phyloP scores from a whole-genome alignment of 2,329 filamentous ascomycete genomes.

The Penicillium sp. region DNA sequence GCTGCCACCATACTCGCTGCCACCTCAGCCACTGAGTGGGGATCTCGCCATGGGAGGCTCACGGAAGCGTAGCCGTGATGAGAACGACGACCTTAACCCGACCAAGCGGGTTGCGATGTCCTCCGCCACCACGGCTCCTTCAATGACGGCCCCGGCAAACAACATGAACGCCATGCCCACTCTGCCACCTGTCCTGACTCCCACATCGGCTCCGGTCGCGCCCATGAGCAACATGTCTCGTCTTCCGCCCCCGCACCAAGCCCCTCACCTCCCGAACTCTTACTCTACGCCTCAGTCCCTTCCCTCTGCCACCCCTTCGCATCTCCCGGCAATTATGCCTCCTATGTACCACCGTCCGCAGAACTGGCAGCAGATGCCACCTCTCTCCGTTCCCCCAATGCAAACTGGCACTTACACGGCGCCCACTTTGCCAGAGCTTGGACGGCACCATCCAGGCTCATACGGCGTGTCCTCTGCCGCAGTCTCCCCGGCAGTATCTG shows the following conservation, averaged over 20 bases:
- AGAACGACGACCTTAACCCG: conserved; percentile 56
- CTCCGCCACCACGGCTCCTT: conserved; percentile 21
- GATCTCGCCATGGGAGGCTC: conserved; percentile 23
- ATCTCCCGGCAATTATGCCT: conserved; percentile 72
- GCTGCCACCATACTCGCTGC: conserved; percentile 24
- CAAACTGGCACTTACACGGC: conserved; percentile 32
- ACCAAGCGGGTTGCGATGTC: conserved; percentile 51
- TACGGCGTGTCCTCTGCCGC: conserved; percentile 55
- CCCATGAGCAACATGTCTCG: conserved; percentile 49
- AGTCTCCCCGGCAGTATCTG: conserved; percentile 69
- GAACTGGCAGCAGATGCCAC: conserved; percentile 50
- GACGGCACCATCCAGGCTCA: conserved; percentile 51
- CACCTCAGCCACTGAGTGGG: conserved; percentile 21
- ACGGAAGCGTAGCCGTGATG: conserved; percentile 64
- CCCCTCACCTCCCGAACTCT: conserved; percentile 69
- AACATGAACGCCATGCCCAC: conserved; percentile 29
- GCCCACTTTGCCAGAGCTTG: conserved; percentile 35
- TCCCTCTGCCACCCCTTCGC: conserved; percentile 45
- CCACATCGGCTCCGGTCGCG: conserved; percentile 36
- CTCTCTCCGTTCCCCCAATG: conserved; percentile 32
- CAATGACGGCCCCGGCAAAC: conserved; percentile 29
- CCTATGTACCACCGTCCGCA: conserved; percentile 66
- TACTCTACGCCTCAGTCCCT: conserved; percentile 40
- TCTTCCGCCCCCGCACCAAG: conserved; percentile 69
- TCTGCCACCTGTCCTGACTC: conserved; percentile 37